Evolutionary conservation across 2,329 filamentous ascomycete genomes (phyloP), one percentile per base, ranked within the genome.

Genomic region (Juglanconis oblonga): DNA sequence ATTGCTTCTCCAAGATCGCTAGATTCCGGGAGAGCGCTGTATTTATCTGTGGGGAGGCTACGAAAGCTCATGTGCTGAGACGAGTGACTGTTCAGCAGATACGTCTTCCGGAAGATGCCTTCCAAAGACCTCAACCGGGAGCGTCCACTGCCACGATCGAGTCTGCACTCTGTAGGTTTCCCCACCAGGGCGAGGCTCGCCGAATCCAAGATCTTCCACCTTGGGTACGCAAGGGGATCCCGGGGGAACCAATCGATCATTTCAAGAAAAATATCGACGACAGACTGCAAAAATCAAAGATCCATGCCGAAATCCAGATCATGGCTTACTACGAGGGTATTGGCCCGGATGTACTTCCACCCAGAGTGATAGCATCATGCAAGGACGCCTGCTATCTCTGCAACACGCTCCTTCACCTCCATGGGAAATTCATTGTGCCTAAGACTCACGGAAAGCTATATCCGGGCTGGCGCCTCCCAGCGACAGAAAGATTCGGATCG

Each of bases 351-450:
- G 55, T 59, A 0, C 62, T 65, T 10, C 69, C 65, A 35, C 77
- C 79, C 8, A 73, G 78, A 17, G 72, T 79, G 3, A 76, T 83
- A 5, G 74, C 74, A 56, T 79, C 79, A 3, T 79, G 74, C 69
- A 83, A 83, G 59, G 74, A 78, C 55, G 76, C 80, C 1, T 84
- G 80, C 64, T 82, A 77, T 64, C 71, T 83, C 0, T 84, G 80
- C 66, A 77, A 81, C 54, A 67, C 74, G 6, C 77, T 82, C 61
- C 73, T 83, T n/a, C 55, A 64, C 1, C 64, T 74, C 13, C 75
- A 81, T 59, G 73, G 75, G 3, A 71, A 69, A 45, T 76, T 78
- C 44, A 63, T 76, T 48, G 74, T 74, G 1, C 75, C 78, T 3
- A 70, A 69, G 45, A 74, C 70, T 2, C 79, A 83, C 62, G 76